phyloP scores from a whole-genome alignment of 75 land plant genomes.

The Sequoiadendron giganteum region DNA sequence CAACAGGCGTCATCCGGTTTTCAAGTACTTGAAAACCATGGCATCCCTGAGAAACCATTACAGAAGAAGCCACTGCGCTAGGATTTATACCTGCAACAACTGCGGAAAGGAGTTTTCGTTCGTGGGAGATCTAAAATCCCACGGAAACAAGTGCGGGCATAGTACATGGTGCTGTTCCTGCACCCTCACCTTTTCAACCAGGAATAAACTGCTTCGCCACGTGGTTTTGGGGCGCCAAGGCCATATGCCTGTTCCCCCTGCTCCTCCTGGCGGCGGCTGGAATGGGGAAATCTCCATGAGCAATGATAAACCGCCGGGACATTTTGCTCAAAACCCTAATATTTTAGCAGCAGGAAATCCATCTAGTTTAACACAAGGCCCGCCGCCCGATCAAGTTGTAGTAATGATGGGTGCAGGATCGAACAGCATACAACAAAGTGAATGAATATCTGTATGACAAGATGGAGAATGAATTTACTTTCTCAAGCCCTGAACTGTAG shows the following conservation, averaged over 20 bases:
- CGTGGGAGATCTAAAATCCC: slow-evolving; percentile 82
- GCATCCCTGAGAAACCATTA: slow-evolving; percentile 80
- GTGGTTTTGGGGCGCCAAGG: slow-evolving; percentile 65
- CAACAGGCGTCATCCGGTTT: slow-evolving; percentile 70
- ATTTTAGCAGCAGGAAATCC: no score
- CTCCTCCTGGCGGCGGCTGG: no score
- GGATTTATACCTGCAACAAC: slow-evolving; percentile 64
- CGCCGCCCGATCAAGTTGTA: no score
- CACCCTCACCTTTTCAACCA: no score
- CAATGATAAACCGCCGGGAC: no score
- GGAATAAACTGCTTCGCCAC: slow-evolving; percentile 72
- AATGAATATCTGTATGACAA: no score
- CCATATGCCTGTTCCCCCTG: slow-evolving; percentile 59
- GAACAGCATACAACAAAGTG: no score
- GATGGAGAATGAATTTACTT: no score
- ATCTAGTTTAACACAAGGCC: no score
- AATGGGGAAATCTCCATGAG: slow-evolving; percentile 19
- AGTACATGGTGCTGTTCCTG: slow-evolving; percentile 53
- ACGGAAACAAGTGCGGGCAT: slow-evolving; percentile 81
- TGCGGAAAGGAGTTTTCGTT: slow-evolving; percentile 85
- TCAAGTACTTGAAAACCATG: slow-evolving; percentile 76
- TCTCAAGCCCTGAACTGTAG: no score
- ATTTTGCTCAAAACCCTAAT: no score
- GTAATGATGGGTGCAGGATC: no score
- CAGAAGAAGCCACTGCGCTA: slow-evolving; percentile 18